Conservation (phyloP, 2,329 filamentous ascomycete species). For the Ustilaginoidea virens region DNA sequence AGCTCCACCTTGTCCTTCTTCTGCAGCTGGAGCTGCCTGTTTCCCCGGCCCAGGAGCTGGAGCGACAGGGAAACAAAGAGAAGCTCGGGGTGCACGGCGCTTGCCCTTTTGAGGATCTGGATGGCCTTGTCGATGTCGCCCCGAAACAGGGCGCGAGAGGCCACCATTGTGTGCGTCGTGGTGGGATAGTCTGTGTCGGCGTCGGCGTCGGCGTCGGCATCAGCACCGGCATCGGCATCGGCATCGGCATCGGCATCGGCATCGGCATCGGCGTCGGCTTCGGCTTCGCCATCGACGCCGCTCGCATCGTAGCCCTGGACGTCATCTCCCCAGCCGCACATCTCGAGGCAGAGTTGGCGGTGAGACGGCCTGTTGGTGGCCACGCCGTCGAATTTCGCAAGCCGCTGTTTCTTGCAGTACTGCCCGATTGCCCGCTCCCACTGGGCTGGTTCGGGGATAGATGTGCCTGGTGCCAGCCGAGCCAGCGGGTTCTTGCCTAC, state of each 20-base stretch:
- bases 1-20: constrained; percentile 38
- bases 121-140: constrained; percentile 55
- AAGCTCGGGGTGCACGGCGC: constrained; percentile 45
- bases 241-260: constrained; percentile 30
- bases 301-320: constrained; percentile 29
- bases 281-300: constrained; percentile 26
- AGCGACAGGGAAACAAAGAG: constrained; percentile 53
- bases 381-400: constrained; percentile 48
- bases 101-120: constrained; percentile 52
- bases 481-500: constrained; percentile 31
- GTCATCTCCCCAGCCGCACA: constrained; percentile 58
- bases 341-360: constrained; percentile 57
- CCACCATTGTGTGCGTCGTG: constrained; percentile 52
- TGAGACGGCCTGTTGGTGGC: constrained; percentile 52
- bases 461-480: constrained; percentile 29
- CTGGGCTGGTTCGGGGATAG: constrained; percentile 30
- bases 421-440: constrained; percentile 49
- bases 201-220: constrained; percentile 23
- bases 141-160: constrained; percentile 61
- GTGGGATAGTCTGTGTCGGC: constrained; percentile 32
- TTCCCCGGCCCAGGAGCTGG: constrained; percentile 42
- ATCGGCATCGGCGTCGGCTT: too few species aligned
- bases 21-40: constrained; percentile 16
- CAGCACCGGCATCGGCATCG: constrained; percentile 26
- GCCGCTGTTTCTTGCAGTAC: constrained; percentile 45